Percentiles rank a stretch among this genome's conserved stretches.
Evolutionary conservation across 2,329 filamentous ascomycete genomes (phyloP).

Genomic region (Amylocarpus encephaloides): DNA sequence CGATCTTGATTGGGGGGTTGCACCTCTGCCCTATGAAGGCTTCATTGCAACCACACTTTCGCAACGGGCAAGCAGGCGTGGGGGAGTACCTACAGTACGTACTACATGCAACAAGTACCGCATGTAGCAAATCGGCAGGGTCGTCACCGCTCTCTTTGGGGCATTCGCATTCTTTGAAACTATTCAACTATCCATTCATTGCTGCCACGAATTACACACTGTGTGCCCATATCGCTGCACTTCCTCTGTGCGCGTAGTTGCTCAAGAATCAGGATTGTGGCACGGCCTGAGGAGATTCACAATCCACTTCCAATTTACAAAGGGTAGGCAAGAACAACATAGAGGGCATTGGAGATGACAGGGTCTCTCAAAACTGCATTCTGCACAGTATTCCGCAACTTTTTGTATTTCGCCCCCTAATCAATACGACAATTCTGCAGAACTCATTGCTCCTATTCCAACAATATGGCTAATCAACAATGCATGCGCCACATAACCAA

Average conservation of each 20-base stretch:
- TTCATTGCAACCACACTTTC: constrained; percentile 4
- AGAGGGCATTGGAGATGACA: neutral
- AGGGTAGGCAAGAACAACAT: neutral
- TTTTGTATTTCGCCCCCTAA: neutral
- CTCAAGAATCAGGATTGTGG: neutral
- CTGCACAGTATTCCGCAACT: neutral
- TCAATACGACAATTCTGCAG: neutral
- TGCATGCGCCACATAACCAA: constrained; percentile 5
- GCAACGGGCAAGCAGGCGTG: neutral
- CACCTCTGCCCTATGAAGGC: neutral
- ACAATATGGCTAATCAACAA: constrained; percentile 5
- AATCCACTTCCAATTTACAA: neutral
- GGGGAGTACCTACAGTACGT: neutral
- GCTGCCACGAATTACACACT: neutral
- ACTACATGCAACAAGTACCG: neutral
- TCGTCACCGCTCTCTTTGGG: neutral
- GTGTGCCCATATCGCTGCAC: neutral
- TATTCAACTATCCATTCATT: neutral
- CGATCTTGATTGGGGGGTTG: neutral
- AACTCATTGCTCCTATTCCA: neutral
- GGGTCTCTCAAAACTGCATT: neutral
- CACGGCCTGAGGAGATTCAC: neutral
- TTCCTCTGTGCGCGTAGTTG: neutral
- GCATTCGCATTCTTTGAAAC: neutral
- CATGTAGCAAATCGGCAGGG: neutral